Evolutionary conservation across 345 rosid genomes (phyloP), one percentile per base, ranked within the genome.

Genomic region (Boechera divaricarpa): DNA sequence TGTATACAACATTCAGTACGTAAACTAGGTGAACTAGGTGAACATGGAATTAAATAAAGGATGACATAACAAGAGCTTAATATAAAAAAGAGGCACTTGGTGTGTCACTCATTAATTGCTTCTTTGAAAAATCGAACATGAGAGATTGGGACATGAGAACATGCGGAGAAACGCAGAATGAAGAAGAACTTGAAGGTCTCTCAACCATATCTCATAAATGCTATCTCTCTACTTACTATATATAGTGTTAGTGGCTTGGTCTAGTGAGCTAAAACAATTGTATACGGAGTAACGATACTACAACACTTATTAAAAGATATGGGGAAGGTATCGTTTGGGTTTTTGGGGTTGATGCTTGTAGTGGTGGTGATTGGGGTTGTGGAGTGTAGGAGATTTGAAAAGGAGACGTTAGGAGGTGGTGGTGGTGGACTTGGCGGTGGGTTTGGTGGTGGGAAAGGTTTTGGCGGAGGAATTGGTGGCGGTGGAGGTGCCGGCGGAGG

Each of bases 391-490:
- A 73, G 74, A 67, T 10, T 79, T 44, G 78, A 79, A 51, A 79
- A 73, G 60, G 78, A 79, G 74, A 68, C 74, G n/a, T 62, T 79
- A 15, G 82, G 82, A 15, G 83, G 81, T 0, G 79, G 77, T 0
- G 72, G 59, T 6, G 81, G 70, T 6, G 85, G 75, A 10, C 77
- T 73, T 13, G 73, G 70, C 0, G 88, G 87, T 35, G 86, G 75
- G 0, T 60, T 69, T 36, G 84, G 77, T 28, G 86, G 79, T 3
- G 63, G 64, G 3, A 77, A 73, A 45, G 82, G 80, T 26, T 79
- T 81, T 41, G 72, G 74, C 7, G 82, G 29, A 70, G 76, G 28
- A 74, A 48, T 78, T 65, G 82, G 79, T 60, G 82, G 61, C 0
- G 82, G 83, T 12, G 71, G 69, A 4, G 83, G 80, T 38, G 51